Conservation (phyloP, 768 basidiomycete genomes). For the Sporobolomyces phaffii region DNA sequence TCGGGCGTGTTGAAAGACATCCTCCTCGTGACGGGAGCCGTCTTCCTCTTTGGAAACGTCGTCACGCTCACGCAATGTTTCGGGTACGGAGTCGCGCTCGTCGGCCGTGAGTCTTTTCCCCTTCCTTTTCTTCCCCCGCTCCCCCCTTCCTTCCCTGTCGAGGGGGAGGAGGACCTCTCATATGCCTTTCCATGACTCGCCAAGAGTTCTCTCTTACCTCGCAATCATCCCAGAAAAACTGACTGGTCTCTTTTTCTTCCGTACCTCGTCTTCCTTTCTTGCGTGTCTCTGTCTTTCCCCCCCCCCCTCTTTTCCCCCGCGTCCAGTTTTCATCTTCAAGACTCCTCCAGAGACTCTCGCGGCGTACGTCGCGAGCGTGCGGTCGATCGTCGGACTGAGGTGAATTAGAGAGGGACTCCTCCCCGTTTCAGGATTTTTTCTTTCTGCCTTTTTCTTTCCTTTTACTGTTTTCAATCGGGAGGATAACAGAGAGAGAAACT, state of each 20-base stretch:
- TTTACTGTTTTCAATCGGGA: too few species aligned
- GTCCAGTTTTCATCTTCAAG: slow-evolving; percentile 34
- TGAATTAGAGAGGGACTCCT: too few species aligned
- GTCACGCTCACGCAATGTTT: slow-evolving; percentile 69
- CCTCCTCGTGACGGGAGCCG: slow-evolving; percentile 82
- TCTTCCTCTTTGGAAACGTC: slow-evolving; percentile 67
- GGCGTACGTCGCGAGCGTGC: slow-evolving; percentile 20
- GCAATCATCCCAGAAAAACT: too few species aligned
- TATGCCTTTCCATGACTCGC: too few species aligned
- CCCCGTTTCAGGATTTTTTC: too few species aligned
- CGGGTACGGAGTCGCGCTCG: slow-evolving; percentile 23
- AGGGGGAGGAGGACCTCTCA: too few species aligned
- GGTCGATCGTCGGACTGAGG: slow-evolving; percentile 6
- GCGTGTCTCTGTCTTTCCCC: too few species aligned
- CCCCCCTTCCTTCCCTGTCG: neutral
- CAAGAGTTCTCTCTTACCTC: too few species aligned
- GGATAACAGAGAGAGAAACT: too few species aligned
- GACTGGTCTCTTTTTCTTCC: too few species aligned
- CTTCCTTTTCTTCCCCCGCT: neutral
- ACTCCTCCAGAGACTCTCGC: slow-evolving; percentile 34
- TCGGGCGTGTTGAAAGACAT: slow-evolving; percentile 81
- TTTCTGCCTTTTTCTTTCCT: too few species aligned
- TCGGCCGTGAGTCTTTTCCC: slow-evolving; percentile 11
- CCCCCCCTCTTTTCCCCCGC: neutral
- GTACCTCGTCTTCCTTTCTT: too few species aligned